A percentile compares a stretch with the other conserved stretches of the same genome.
Evolutionary conservation across 2,329 filamentous ascomycete genomes (phyloP).

Genomic region (Didymella exigua): DNA sequence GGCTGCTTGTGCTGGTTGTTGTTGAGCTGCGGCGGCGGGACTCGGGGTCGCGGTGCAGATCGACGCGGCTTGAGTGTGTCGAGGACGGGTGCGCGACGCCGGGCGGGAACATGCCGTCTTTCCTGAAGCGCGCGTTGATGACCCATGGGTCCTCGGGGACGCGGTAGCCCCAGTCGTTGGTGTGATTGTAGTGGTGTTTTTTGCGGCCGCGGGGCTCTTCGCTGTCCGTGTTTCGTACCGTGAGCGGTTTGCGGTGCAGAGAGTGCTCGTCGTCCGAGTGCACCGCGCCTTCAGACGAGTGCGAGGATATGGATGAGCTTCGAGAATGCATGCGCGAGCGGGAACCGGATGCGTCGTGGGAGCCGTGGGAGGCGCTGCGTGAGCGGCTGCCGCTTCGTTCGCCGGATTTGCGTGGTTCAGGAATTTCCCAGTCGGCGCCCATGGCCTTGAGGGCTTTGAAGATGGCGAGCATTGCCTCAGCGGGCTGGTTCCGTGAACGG

Average conservation of each 20-base stretch:
- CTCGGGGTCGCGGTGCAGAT: constrained; percentile 48
- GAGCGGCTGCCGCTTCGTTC: constrained; percentile 48
- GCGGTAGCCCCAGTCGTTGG: constrained; percentile 69
- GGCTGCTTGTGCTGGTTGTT: constrained; percentile 41
- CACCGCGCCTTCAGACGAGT: constrained; percentile 34
- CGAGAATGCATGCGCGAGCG: constrained; percentile 42
- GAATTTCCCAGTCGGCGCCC: constrained; percentile 82
- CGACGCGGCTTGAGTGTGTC: constrained; percentile 55
- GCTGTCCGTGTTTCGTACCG: constrained; percentile 34
- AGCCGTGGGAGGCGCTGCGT: constrained; percentile 36
- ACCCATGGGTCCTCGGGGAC: constrained; percentile 96
- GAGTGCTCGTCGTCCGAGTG: constrained; percentile 21
- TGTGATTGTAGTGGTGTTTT: constrained; percentile 51
- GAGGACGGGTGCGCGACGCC: constrained; percentile 57
- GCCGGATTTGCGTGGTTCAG: constrained; percentile 48
- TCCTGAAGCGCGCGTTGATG: constrained; percentile 86
- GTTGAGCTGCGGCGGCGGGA: constrained; percentile 38
- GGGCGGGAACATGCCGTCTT: constrained; percentile 72
- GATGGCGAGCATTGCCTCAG: constrained; percentile 92
- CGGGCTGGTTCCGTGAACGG: constrained; percentile 87
- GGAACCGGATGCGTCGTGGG: constrained; percentile 37
- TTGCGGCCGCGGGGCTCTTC: constrained; percentile 43
- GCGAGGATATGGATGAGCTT: constrained; percentile 42
- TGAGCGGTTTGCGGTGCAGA: constrained; percentile 35
- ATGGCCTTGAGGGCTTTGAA: constrained; percentile 89